These are phyloP conservation scores for Hordeum marinum DNA, from an alignment of 176 grass and related monocot species.

Conservation along the genomic window DNA sequence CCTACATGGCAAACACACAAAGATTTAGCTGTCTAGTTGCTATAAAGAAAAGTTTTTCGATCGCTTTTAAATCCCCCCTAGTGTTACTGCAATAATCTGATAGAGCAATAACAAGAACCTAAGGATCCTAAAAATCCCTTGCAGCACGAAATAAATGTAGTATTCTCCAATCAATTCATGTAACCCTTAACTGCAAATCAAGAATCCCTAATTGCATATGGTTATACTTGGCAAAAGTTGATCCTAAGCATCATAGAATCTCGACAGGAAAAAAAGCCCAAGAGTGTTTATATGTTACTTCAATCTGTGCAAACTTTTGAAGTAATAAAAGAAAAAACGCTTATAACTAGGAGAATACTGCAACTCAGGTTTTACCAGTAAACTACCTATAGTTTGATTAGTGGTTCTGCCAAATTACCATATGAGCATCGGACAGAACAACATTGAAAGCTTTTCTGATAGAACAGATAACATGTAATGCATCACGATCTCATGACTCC, in stretches of 20 bases:
- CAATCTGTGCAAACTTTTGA: neutral
- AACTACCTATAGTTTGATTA: neutral
- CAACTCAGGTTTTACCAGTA: neutral
- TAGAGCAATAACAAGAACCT: neutral
- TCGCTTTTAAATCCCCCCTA: neutral
- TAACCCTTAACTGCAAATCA: neutral
- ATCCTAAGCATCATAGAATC: neutral
- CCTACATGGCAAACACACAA: neutral
- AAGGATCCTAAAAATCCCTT: neutral
- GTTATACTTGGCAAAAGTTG: neutral
- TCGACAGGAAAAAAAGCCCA: neutral
- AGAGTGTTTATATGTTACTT: neutral
- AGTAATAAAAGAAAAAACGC: neutral
- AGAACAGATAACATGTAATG: neutral
- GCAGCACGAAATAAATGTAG: neutral
- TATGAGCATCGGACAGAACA: neutral
- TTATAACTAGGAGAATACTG: neutral
- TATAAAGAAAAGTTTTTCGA: neutral
- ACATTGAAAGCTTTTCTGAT: neutral
- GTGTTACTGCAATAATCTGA: neutral
- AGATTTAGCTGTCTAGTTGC: neutral
- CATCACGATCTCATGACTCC: neutral
- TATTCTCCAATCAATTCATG: neutral
- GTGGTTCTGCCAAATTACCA: neutral
- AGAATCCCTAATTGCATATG: neutral